Base-by-base conservation (phyloP, 306 rosid genomes). In the Casuarina glauca region DNA sequence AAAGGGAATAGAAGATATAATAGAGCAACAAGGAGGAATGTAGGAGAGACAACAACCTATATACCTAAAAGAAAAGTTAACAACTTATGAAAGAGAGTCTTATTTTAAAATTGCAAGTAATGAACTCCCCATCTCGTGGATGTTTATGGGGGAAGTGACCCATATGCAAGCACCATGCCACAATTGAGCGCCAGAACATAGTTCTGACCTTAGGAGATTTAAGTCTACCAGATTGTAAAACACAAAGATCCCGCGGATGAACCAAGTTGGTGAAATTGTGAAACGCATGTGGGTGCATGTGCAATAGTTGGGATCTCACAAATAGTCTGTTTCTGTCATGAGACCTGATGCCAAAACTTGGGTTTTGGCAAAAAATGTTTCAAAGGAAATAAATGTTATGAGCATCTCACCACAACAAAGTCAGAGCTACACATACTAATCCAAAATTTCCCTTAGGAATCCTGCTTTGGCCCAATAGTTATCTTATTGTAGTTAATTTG, bases 401-500 rank as follows among this genome's bases (percentile, higher is more conserved):
- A 62, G 38, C n/a, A 13, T 6, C 44, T 36, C 19, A 62, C 69
- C 11, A 13, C 15, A 16, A 36, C 12, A 63, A 38, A 39, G 44
- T 11, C 16, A 36, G 69, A 63, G 45, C 20, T 62, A 35, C 68
- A 62, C 43, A 15, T 36, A 36, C 43, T 62, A 35, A 36, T 62
- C 68, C 68, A 62, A 62, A 52, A 15, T 16, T 66, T n/a, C 2
- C 71, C 71, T 62, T 5, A 10, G 0, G 10, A 62, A 43, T 62
- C 69, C 69, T 62, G 36, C 70, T 51, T 5, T 74, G 32, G 15
- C 35, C 9, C 49, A 76, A 35, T 15, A 55, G 69, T n/a, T n/a
- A 54, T 48, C 17, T 63, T 50, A 39, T 73, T 9, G 51, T 64
- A 36, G 41, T 72, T 42, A 16, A 20, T 39, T 73, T 19, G 58